Percentiles rank a stretch among this genome's conserved stretches.
Conservation (phyloP, 306 rosid genomes). For the Cotoneaster glaucophyllus region DNA sequence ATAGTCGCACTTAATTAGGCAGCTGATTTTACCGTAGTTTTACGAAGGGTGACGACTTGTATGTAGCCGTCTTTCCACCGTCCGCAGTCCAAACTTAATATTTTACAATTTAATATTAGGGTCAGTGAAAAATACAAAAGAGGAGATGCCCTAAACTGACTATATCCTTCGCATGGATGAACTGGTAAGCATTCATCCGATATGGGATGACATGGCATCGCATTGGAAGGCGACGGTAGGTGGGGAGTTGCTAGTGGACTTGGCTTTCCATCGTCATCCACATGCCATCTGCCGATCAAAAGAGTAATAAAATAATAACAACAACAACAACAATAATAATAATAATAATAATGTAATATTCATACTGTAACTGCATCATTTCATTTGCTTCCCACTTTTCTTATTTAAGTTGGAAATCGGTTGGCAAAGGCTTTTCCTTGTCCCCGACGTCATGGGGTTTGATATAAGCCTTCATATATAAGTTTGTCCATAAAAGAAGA, state of each 20-base stretch:
- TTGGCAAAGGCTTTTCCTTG: not conserved
- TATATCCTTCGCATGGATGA: not conserved
- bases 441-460: not conserved
- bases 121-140: not conserved
- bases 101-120: not conserved
- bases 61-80: not conserved
- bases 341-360: not conserved
- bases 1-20: not conserved
- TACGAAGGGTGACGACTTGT: too few species aligned
- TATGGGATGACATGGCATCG: not conserved
- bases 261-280: conserved; percentile 21
- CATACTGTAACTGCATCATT: not conserved
- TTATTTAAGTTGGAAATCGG: not conserved
- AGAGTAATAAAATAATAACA: too few species aligned
- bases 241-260: conserved; percentile 44
- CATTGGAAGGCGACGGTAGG: conserved; percentile 12
- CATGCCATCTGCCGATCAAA: conserved; percentile 10
- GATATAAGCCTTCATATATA: not conserved
- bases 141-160: not conserved
- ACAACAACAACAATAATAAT: not conserved
- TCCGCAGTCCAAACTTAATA: not conserved
- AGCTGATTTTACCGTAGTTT: too few species aligned
- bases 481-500: not conserved
- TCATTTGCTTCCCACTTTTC: not conserved
- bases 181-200: conserved; percentile 22